Conservation (phyloP, 2,329 filamentous ascomycete genomes). For the Sclerotiophoma versabilis region DNA sequence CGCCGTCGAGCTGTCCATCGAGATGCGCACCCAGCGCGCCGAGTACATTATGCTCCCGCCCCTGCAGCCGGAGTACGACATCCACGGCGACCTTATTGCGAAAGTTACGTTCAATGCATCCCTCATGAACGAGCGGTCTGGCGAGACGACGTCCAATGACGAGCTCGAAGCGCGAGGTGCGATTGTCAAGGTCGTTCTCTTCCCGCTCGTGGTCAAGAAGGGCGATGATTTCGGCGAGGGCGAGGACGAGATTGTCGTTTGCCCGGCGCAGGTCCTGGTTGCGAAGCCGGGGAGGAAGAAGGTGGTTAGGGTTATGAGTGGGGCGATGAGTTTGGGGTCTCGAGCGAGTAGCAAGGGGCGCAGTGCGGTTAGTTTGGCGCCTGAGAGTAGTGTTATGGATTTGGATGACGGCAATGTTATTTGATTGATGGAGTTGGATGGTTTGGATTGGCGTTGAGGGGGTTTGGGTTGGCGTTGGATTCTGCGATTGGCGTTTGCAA, state of each 20-base stretch:
- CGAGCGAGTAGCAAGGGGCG: conserved; percentile 36
- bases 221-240: conserved; percentile 86
- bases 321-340: conserved; percentile 57
- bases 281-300: conserved; percentile 60
- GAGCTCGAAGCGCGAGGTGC: conserved; percentile 78
- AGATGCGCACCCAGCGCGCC: conserved; percentile 96
- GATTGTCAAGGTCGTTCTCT: conserved; percentile 89
- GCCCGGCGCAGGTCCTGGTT: conserved; percentile 90
- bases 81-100: conserved; percentile 84
- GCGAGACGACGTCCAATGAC: conserved; percentile 74
- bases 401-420: conserved; percentile 23
- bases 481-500: no score
- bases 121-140: conserved; percentile 92
- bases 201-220: conserved; percentile 96
- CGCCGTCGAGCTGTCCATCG: conserved; percentile 88
- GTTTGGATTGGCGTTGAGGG: background rate
- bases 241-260: conserved; percentile 94
- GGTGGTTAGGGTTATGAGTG: conserved; percentile 58
- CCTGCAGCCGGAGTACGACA: conserved; percentile 91
- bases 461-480: background rate
- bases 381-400: conserved; percentile 48
- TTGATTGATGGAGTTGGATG: background rate
- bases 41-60: conserved; percentile 99
- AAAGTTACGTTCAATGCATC: conserved; percentile 91
- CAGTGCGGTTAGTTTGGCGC: conserved; percentile 34